Percentiles rank a stretch among this genome's conserved stretches.
Conservation (phyloP, 1,284 basidiomycete genomes). For the Clitocybe nebularis region DNA sequence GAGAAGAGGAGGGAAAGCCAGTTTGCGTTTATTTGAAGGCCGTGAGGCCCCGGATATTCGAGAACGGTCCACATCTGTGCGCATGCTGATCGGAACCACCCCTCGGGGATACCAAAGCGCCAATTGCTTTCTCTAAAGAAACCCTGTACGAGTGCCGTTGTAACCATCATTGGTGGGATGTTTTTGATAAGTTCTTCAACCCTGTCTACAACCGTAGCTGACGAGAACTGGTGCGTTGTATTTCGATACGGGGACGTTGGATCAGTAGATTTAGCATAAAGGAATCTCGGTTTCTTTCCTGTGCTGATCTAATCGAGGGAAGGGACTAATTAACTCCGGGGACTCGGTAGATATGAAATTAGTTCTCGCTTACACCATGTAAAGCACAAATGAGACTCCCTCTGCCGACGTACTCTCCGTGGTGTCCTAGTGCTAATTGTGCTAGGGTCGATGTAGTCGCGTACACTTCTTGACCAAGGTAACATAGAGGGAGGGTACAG, state of each 20-base stretch:
- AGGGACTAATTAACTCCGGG: slow-evolving; percentile 2
- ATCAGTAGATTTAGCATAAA: slow-evolving; percentile 34
- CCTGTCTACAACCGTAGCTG: slow-evolving; percentile 26
- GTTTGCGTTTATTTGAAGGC: slow-evolving; percentile 39
- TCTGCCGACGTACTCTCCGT: slow-evolving; percentile 37
- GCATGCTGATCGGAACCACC: slow-evolving; percentile 40
- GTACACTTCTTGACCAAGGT: slow-evolving; percentile 22
- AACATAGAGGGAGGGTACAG: slow-evolving; percentile 9
- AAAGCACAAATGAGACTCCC: slow-evolving; percentile 35
- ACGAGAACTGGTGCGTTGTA: slow-evolving; percentile 19
- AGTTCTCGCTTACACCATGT: slow-evolving; percentile 28
- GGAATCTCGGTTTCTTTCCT: slow-evolving; percentile 27
- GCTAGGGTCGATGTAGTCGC: slow-evolving; percentile 26
- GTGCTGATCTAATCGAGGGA: slow-evolving; percentile 26
- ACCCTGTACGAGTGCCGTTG: slow-evolving; percentile 30
- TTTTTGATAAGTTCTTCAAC: slow-evolving; percentile 43
- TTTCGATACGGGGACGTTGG: slow-evolving; percentile 24
- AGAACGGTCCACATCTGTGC: slow-evolving; percentile 42
- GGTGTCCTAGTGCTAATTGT: slow-evolving; percentile 35
- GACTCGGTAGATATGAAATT: slow-evolving; percentile 3
- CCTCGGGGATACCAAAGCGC: slow-evolving; percentile 46
- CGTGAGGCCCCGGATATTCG: slow-evolving; percentile 29
- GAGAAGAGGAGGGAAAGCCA: slow-evolving; percentile 33
- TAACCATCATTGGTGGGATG: slow-evolving; percentile 33
- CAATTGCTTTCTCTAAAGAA: slow-evolving; percentile 47